Conservation (phyloP, 2,329 filamentous ascomycete genomes). For the Sporothrix mexicana region DNA sequence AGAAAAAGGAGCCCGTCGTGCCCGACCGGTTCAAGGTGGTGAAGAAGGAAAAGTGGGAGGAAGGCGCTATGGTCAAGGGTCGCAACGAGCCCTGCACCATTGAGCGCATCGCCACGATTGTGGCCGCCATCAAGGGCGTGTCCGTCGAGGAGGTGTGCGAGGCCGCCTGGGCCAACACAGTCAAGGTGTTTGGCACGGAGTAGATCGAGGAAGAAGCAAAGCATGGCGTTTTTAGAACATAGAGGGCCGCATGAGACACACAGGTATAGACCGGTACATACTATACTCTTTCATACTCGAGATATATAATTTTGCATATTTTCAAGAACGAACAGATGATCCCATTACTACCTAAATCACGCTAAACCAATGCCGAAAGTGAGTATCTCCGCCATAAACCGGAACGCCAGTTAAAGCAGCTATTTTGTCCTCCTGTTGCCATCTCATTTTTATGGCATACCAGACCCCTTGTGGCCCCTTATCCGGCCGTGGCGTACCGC, state of each 20-base stretch:
- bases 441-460: slow-evolving; percentile 47
- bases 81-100: slow-evolving; percentile 93
- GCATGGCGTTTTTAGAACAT: background rate
- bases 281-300: background rate
- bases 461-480: slow-evolving; percentile 61
- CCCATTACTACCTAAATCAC: background rate
- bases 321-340: background rate
- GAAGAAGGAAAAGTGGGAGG: slow-evolving; percentile 94
- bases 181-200: slow-evolving; percentile 70
- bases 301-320: slow-evolving; percentile 14
- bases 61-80: slow-evolving; percentile 89
- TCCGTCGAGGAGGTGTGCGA: slow-evolving; percentile 82
- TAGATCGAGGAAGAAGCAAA: slow-evolving; percentile 25
- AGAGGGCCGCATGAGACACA: background rate
- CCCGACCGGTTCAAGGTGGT: slow-evolving; percentile 78
- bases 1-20: slow-evolving; percentile 68
- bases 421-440: background rate
- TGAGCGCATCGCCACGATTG: slow-evolving; percentile 81
- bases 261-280: slow-evolving; percentile 6
- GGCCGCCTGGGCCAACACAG: slow-evolving; percentile 82
- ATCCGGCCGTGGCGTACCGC: slow-evolving; percentile 71
- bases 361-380: slow-evolving; percentile 18
- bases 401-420: background rate
- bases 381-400: slow-evolving; percentile 12
- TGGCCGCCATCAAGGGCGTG: slow-evolving; percentile 84